Percentiles rank a stretch among this genome's conserved stretches.
These are phyloP conservation scores for Thraustochytrium sp. DNA, from an alignment of 352 stramenopile species.

Conservation along the genomic window DNA sequence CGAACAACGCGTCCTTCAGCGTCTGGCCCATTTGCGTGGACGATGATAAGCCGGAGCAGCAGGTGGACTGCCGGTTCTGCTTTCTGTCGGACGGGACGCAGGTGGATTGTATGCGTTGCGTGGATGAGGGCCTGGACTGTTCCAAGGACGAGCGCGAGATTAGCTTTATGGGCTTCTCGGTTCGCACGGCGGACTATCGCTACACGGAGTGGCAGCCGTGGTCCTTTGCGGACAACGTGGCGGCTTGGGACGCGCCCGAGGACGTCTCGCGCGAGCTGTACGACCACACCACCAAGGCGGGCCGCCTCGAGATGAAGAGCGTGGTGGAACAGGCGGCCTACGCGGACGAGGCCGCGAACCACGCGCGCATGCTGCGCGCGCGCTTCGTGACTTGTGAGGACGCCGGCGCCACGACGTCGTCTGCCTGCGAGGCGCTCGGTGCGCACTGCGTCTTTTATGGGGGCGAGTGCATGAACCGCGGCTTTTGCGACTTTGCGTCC, in stretches of 20 bases:
- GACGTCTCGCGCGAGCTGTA: neutral
- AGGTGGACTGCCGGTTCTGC: neutral
- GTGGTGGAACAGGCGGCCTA: neutral
- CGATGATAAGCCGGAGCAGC: neutral
- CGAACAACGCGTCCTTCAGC: neutral
- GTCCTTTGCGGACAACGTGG: neutral
- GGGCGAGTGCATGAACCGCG: neutral
- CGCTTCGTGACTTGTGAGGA: neutral
- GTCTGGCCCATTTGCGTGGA: constrained; percentile 33
- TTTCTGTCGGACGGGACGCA: neutral
- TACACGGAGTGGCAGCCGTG: constrained; percentile 45
- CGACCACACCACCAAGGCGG: neutral
- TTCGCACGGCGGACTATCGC: constrained; percentile 7
- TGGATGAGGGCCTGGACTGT: neutral
- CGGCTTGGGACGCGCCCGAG: neutral
- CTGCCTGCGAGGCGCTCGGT: neutral
- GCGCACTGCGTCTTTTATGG: constrained; percentile 1
- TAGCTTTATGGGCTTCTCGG: constrained; percentile 26
- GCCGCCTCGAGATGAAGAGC: neutral
- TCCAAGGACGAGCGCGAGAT: neutral
- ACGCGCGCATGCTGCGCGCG: neutral
- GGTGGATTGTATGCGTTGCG: neutral
- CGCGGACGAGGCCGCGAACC: neutral
- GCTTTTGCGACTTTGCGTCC: constrained; percentile 23
- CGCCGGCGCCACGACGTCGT: neutral